phyloP scores from a whole-genome alignment of 208 protist genomes.

The Crithidia acanthocephali region DNA sequence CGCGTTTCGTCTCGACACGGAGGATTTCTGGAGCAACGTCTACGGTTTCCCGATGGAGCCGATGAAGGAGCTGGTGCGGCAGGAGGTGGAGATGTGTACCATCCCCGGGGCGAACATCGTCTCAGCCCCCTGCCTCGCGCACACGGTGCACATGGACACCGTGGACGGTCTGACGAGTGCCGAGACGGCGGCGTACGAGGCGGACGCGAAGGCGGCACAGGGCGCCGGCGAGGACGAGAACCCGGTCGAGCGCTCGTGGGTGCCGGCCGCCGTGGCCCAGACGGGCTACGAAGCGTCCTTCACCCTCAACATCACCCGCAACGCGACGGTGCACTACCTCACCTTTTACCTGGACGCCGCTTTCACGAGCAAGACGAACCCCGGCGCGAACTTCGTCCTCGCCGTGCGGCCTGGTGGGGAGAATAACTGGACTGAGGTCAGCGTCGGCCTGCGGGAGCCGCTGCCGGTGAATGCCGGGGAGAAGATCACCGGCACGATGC shows the following conservation, averaged over 20 bases:
- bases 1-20: conserved; percentile 80
- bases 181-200: conserved; percentile 48
- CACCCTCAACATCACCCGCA: conserved; percentile 45
- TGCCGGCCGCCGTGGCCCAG: conserved; percentile 45
- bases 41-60: conserved; percentile 93
- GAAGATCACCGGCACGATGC: conserved; percentile 61
- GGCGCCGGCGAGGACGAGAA: conserved; percentile 41
- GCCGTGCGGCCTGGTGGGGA: conserved; percentile 74
- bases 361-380: conserved; percentile 73
- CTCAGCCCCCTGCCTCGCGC: conserved; percentile 60
- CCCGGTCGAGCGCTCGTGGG: conserved; percentile 51
- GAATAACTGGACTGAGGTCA: conserved; percentile 87
- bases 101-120: conserved; percentile 80
- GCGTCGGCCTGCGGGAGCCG: conserved; percentile 64
- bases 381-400: conserved; percentile 89
- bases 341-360: conserved; percentile 86
- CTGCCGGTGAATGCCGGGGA: conserved; percentile 79
- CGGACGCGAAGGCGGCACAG: conserved; percentile 26
- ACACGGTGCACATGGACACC: conserved; percentile 67
- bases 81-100: conserved; percentile 79
- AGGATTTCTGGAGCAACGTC: conserved; percentile 93
- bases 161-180: conserved; percentile 45
- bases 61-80: conserved; percentile 88
- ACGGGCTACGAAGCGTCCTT: conserved; percentile 66
- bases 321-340: conserved; percentile 85